phyloP scores from a whole-genome alignment of 2,329 filamentous ascomycete species.

The Cucurbitaria berberidis region DNA sequence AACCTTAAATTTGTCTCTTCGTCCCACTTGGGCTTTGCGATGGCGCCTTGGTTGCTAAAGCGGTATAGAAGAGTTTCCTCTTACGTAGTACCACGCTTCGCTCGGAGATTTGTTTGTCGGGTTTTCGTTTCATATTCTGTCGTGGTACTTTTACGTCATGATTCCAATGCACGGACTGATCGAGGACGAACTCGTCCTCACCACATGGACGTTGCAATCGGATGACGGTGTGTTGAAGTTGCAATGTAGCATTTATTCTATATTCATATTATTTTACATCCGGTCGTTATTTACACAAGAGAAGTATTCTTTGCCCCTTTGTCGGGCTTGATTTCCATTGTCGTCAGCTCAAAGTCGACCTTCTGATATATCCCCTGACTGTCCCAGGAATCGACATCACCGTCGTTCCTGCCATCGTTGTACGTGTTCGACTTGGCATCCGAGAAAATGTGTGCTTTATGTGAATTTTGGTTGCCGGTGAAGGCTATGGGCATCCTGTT shows the following conservation, averaged over 20 bases:
- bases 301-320: conserved; percentile 3
- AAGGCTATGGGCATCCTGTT: conserved; percentile 2
- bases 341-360: conserved; percentile 32
- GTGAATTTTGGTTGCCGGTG: conserved; percentile 17
- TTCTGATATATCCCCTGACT: conserved; percentile 34
- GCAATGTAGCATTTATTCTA: background rate
- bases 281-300: conserved; percentile 9
- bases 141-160: background rate
- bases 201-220: background rate
- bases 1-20: background rate
- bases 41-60: background rate
- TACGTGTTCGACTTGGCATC: conserved; percentile 20
- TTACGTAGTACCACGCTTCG: background rate
- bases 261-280: background rate
- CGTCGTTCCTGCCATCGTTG: conserved; percentile 20
- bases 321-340: conserved; percentile 18
- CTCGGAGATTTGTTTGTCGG: background rate
- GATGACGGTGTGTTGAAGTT: background rate
- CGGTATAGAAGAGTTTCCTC: background rate
- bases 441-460: conserved; percentile 30
- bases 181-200: background rate
- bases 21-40: background rate
- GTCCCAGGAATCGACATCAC: conserved; percentile 27
- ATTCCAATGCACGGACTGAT: background rate
- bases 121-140: background rate